Base-by-base conservation (phyloP, 2,329 filamentous ascomycete genomes). In the Anthostomella pinea region DNA sequence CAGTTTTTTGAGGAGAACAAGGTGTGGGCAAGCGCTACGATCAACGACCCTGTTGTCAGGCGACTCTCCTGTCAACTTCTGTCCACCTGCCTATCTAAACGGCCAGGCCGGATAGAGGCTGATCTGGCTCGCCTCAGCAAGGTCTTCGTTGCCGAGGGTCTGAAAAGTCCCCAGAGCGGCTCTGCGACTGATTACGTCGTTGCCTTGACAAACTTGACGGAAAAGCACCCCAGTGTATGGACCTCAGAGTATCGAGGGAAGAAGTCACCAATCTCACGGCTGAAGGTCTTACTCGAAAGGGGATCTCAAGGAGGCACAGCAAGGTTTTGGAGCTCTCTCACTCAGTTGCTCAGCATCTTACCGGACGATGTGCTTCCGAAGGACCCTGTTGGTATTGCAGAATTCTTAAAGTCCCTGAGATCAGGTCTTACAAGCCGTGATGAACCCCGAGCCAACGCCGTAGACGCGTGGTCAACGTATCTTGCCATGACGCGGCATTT, bases 231-330 rank as follows among this genome's bases (percentile, higher is more conserved):
- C 1, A 72, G 79, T 11, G 69, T 90, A 8, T 98, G 93, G 93
- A 83, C 80, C 1, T 69, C 75, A 61, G 40, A 72, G 64, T 42
- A 77, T 3, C 66, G 59, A 10, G 66, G 67, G n/a, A 76, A 79
- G 46, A 77, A 73, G 38, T 64, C 74, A 2, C 69, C 77, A 0
- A 48, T 76, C 2, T 66, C 67, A 4, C 66, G 83, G 15, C 62
- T 98, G 4, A 75, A 77, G 32, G 69, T 79, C 7, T 93, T 94
- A 49, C 68, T 97, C 6, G 81, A 85, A 44, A 86, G 82, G 52
- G 91, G 93, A 3, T 95, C 91, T 0, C 87, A 96, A 54, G 78
- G 81, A n/a, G 84, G 85, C 3, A 69, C 79, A 0, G 65, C 72
- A 3, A 75, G 72, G 8, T 95, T 83, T 56, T 98, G 93, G 93